Conservation (phyloP, 148 eudicot species). For the Cornus controversa region DNA sequence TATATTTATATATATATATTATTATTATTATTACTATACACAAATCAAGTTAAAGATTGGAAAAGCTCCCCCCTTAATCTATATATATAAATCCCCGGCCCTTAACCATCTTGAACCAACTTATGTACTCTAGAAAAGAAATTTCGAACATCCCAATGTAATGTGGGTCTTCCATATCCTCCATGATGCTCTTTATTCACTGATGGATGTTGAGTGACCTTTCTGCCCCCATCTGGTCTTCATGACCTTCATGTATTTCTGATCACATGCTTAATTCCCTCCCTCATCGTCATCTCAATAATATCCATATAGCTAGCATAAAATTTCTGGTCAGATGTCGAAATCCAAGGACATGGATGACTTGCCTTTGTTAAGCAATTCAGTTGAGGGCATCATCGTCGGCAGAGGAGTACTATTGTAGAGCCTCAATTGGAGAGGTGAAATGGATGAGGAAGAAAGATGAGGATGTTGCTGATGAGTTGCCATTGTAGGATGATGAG, state of each 20-base stretch:
- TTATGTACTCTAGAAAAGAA: not conserved
- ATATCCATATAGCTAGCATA: too few relatives aligned
- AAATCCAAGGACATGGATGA: constrained; percentile 55
- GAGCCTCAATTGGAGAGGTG: constrained; percentile 40
- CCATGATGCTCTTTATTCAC: not conserved
- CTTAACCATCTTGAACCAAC: not conserved
- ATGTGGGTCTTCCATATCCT: not conserved
- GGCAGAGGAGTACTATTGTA: constrained; percentile 13
- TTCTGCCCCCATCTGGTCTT: not conserved
- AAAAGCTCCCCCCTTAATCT: not conserved
- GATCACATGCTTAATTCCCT: too few relatives aligned
- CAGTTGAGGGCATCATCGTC: not conserved
- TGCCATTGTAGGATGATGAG: not conserved
- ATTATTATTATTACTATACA: constrained; percentile 2
- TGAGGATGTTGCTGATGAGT: constrained; percentile 15
- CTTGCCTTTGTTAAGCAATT: constrained; percentile 40
- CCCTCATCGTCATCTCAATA: too few relatives aligned
- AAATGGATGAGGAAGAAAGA: too few relatives aligned
- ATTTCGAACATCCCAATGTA: constrained; percentile 1
- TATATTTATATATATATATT: not conserved
- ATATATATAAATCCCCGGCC: too few relatives aligned
- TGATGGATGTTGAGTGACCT: too few relatives aligned
- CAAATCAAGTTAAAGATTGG: constrained; percentile 1
- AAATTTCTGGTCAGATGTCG: constrained; percentile 27
- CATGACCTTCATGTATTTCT: too few relatives aligned